These are phyloP conservation scores for Apiotrichum mycotoxinovorans DNA, from an alignment of 1,284 basidiomycete genomes.

Conservation along the genomic window DNA sequence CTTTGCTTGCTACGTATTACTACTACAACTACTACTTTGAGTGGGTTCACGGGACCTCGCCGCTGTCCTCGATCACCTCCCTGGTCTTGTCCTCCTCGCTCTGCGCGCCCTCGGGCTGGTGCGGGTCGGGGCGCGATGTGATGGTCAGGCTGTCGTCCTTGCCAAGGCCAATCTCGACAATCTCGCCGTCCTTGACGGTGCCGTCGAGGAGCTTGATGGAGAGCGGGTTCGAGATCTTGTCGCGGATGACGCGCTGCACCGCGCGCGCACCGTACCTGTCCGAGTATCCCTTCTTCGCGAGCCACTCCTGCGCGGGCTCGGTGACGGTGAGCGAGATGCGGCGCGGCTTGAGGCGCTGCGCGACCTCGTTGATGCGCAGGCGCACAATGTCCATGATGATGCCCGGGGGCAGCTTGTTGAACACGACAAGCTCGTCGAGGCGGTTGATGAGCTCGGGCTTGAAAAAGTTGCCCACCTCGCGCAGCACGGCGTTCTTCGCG, in stretches of 20 bases:
- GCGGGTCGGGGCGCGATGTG: slow-evolving; percentile 13
- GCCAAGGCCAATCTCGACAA: slow-evolving; percentile 57
- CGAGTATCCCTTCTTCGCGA: slow-evolving; percentile 76
- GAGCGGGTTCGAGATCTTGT: slow-evolving; percentile 71
- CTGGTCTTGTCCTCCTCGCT: slow-evolving; percentile 7
- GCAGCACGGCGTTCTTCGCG: slow-evolving; percentile 68
- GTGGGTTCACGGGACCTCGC: slow-evolving; percentile 10
- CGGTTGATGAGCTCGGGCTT: slow-evolving; percentile 88
- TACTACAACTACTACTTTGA: not conserved
- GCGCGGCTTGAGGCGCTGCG: slow-evolving; percentile 61
- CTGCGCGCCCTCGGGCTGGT: slow-evolving; percentile 4
- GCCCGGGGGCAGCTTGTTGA: slow-evolving; percentile 75
- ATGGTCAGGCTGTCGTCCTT: slow-evolving; percentile 50
- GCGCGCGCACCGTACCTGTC: slow-evolving; percentile 80
- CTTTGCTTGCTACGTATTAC: not conserved
- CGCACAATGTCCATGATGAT: slow-evolving; percentile 74
- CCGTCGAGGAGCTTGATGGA: slow-evolving; percentile 71
- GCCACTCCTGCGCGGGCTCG: slow-evolving; percentile 63
- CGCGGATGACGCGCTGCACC: slow-evolving; percentile 72
- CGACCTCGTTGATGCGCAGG: slow-evolving; percentile 70
- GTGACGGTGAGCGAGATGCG: slow-evolving; percentile 72
- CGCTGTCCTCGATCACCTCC: slow-evolving; percentile 15
- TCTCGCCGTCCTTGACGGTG: slow-evolving; percentile 69
- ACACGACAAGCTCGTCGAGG: slow-evolving; percentile 79
- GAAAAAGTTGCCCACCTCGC: slow-evolving; percentile 72